Percentiles rank a stretch among this genome's conserved stretches.
phyloP scores from a whole-genome alignment of 1,139 yeast genomes.

The Diutina neorugosa region DNA sequence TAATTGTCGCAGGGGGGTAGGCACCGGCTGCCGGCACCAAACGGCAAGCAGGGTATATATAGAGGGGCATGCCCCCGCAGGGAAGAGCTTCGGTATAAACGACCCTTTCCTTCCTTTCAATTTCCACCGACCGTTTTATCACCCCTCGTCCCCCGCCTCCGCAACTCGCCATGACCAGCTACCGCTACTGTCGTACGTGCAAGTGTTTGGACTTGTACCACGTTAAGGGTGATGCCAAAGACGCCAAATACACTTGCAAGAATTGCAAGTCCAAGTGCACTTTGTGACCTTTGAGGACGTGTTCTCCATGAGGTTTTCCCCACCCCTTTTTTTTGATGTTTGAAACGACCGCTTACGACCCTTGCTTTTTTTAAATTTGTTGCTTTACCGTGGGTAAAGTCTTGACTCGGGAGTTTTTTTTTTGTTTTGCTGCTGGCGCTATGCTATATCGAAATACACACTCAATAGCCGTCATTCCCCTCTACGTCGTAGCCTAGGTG shows the following conservation, averaged over 20 bases:
- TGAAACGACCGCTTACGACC: not conserved
- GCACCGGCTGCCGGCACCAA: not conserved
- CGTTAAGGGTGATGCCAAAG: not conserved
- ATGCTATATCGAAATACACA: not conserved
- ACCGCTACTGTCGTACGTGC: conserved; percentile 3
- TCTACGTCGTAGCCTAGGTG: too few species aligned
- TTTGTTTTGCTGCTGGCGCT: not conserved
- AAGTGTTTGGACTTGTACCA: conserved; percentile 3
- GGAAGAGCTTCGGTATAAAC: not conserved
- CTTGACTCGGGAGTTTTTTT: not conserved
- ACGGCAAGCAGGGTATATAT: not conserved
- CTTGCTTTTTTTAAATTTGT: not conserved
- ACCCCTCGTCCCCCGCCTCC: not conserved
- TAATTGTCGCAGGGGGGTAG: not conserved
- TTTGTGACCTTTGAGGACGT: not conserved
- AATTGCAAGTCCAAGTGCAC: conserved; percentile 3
- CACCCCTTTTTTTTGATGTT: not conserved
- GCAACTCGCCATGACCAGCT: not conserved
- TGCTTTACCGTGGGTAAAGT: not conserved
- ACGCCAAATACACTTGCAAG: conserved; percentile 1
- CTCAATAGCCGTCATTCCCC: too few species aligned
- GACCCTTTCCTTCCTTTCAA: not conserved
- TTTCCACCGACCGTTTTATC: not conserved
- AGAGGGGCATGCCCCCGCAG: not conserved
- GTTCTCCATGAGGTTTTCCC: not conserved